Conservation (phyloP, 768 basidiomycete species). For the Boletus vinaceobasis region DNA sequence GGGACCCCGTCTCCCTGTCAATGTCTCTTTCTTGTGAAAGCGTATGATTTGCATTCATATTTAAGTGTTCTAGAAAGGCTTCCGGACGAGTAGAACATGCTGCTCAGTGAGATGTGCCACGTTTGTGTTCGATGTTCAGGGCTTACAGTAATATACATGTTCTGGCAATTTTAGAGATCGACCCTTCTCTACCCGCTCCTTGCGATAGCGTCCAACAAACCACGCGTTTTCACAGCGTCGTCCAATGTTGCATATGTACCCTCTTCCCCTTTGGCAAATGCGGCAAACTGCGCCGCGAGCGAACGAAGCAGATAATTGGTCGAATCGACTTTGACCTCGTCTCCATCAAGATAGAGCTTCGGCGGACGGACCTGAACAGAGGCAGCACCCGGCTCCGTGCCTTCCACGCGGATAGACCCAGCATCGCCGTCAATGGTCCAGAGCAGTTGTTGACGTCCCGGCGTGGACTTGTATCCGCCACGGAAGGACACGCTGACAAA, state of each 20-base stretch:
- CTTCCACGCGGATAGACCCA: background rate
- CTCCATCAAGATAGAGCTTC: background rate
- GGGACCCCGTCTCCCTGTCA: slow-evolving; percentile 3
- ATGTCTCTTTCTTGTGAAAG: background rate
- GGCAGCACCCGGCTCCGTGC: background rate
- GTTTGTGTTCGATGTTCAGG: background rate
- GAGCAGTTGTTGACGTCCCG: background rate
- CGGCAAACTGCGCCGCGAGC: background rate
- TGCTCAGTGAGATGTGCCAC: background rate
- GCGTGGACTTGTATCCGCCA: background rate
- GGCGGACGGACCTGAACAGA: background rate
- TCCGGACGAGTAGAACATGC: background rate
- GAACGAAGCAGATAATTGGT: background rate
- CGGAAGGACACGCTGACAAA: background rate
- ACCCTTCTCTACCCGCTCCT: background rate
- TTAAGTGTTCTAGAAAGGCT: no score
- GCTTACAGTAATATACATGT: background rate
- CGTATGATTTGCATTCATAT: background rate
- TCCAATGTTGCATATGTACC: background rate
- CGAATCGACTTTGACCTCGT: background rate
- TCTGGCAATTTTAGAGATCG: background rate
- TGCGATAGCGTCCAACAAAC: background rate
- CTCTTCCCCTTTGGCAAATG: background rate
- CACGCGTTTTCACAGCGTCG: slow-evolving; percentile 7
- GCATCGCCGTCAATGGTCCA: background rate